Evolutionary conservation across 1,284 basidiomycete species (phyloP).

Genomic region (Boletus putidus): DNA sequence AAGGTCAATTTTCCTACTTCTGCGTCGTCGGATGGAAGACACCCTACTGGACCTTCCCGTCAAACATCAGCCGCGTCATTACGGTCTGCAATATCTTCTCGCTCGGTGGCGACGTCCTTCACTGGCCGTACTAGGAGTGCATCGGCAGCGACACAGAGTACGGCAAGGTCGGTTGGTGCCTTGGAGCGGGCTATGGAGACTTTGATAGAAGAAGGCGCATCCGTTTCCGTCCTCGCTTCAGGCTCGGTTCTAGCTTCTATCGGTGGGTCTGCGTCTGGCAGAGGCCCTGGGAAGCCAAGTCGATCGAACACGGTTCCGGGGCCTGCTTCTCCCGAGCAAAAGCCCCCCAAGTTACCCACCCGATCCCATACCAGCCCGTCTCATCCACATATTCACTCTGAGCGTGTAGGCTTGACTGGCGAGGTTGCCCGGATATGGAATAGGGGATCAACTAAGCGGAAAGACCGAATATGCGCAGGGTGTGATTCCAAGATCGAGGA

Average conservation of each 20-base stretch:
- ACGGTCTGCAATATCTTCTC: constrained; percentile 25
- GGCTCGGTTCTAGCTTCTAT: constrained; percentile 37
- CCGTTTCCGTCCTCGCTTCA: constrained; percentile 32
- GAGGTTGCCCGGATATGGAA: constrained; percentile 32
- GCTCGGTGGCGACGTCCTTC: constrained; percentile 28
- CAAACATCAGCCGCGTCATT: constrained; percentile 30
- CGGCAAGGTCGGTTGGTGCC: constrained; percentile 33
- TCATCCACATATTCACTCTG: constrained; percentile 37
- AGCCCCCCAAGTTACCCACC: constrained; percentile 53
- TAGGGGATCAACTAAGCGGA: constrained; percentile 22
- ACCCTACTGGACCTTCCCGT: constrained; percentile 23
- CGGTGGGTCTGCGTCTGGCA: constrained; percentile 33
- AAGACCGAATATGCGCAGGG: constrained; percentile 56
- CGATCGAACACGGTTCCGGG: constrained; percentile 49
- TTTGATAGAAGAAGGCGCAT: constrained; percentile 47
- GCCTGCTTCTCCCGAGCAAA: constrained; percentile 44
- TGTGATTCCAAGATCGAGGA: constrained; percentile 73
- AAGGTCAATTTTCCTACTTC: constrained; percentile 32
- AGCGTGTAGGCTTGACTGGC: constrained; percentile 32
- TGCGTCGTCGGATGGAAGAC: constrained; percentile 9
- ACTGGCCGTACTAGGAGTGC: constrained; percentile 30
- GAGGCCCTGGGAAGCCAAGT: constrained; percentile 40
- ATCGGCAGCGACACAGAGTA: constrained; percentile 35
- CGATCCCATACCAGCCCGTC: constrained; percentile 55
- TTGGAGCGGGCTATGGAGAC: constrained; percentile 53